Evolutionary conservation across 345 rosid species (phyloP).

Genomic region (Eucalyptus polyanthemos): DNA sequence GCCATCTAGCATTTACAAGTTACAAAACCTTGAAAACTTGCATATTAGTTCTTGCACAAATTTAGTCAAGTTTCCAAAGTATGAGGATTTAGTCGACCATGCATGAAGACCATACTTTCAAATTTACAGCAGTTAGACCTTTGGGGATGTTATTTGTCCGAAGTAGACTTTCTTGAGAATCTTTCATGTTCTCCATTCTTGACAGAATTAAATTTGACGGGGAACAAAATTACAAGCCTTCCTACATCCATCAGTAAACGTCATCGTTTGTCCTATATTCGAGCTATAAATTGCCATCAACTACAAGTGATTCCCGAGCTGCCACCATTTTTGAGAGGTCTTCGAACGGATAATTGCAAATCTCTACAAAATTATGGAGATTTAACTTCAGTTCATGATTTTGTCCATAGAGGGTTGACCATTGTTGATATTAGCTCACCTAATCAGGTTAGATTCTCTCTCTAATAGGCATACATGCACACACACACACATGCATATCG

Average conservation of each 20-base stretch:
- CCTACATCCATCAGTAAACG: not conserved
- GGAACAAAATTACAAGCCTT: not conserved
- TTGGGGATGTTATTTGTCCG: accelerated
- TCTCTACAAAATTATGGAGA: not conserved
- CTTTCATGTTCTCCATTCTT: not conserved
- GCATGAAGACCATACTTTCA: too few species aligned
- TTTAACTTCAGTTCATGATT: not conserved
- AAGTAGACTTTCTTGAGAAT: too few species aligned
- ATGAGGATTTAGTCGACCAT: too few species aligned
- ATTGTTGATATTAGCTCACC: not conserved
- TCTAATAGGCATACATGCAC: not conserved
- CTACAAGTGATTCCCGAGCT: not conserved
- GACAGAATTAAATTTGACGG: accelerated
- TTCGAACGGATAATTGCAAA: not conserved
- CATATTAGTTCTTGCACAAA: too few species aligned
- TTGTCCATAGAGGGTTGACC: not conserved
- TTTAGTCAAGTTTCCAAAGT: too few species aligned
- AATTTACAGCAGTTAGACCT: accelerated
- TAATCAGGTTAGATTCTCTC: not conserved
- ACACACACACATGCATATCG: not conserved
- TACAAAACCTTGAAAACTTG: too few species aligned
- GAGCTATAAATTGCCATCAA: not conserved
- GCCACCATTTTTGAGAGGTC: not conserved
- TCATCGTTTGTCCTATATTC: not conserved
- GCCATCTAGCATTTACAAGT: not conserved